These are phyloP conservation scores for Chenopodium suecicum DNA, from an alignment of 148 eudicot species.

Conservation along the genomic window DNA sequence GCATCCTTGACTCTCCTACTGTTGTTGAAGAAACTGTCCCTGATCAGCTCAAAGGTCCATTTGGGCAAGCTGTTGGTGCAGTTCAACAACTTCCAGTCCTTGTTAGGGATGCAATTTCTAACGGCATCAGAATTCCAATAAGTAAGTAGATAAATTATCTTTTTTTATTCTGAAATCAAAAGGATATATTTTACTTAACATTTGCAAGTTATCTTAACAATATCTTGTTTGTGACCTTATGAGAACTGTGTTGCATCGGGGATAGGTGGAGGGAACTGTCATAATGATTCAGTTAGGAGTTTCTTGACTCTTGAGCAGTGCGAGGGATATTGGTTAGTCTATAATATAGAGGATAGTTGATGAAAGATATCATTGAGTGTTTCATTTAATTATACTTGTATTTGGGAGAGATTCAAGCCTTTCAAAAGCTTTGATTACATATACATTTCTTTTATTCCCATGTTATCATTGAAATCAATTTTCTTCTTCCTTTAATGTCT, in stretches of 20 bases:
- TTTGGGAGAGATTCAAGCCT: too few species aligned
- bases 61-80: constrained; percentile 60
- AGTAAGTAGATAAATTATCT: constrained; percentile 44
- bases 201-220: background rate
- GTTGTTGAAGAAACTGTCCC: constrained; percentile 72
- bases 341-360: too few species aligned
- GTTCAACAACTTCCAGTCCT: constrained; percentile 84
- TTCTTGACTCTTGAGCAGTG: too few species aligned
- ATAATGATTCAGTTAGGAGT: too few species aligned
- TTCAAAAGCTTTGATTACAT: too few species aligned
- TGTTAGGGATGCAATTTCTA: constrained; percentile 54
- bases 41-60: constrained; percentile 60
- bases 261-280: too few species aligned
- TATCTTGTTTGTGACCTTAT: constrained; percentile 7
- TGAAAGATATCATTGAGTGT: too few species aligned
- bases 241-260: background rate
- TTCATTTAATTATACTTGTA: too few species aligned
- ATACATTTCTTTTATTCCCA: too few species aligned
- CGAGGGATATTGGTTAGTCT: too few species aligned
- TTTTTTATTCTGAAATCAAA: background rate
- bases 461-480: too few species aligned
- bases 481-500: too few species aligned
- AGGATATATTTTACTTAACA: background rate
- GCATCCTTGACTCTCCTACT: constrained; percentile 60
- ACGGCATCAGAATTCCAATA: constrained; percentile 72